Evolutionary conservation across 306 rosid genomes (phyloP).

Genomic region (Trifolium subterraneum): DNA sequence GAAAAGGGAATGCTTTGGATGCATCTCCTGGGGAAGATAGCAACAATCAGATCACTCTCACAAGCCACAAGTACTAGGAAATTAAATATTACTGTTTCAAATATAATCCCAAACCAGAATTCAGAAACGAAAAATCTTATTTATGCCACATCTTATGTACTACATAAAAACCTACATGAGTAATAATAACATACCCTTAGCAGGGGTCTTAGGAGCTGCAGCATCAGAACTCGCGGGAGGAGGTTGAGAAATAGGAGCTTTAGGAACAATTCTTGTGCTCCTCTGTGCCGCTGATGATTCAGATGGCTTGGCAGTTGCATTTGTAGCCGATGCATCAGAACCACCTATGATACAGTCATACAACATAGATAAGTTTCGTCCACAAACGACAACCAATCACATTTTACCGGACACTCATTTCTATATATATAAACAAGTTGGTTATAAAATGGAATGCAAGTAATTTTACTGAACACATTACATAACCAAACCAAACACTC

Average conservation of each 20-base stretch:
- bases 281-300: conserved; percentile 64
- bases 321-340: conserved; percentile 50
- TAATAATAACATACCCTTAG: conserved; percentile 59
- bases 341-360: conserved; percentile 46
- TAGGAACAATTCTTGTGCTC: conserved; percentile 70
- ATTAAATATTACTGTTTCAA: not conserved
- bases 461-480: not conserved
- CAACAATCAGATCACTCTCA: conserved; percentile 36
- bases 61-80: not conserved
- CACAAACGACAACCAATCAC: conserved; percentile 4
- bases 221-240: conserved; percentile 58
- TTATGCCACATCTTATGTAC: not conserved
- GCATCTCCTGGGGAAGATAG: conserved; percentile 67
- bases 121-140: conserved; percentile 8
- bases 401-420: conserved; percentile 19
- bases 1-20: conserved; percentile 64
- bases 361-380: conserved; percentile 15
- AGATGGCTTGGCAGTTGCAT: conserved; percentile 59
- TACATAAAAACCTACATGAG: conserved; percentile 18
- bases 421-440: not conserved
- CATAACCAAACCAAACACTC: not conserved
- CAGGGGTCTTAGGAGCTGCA: conserved; percentile 60
- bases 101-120: conserved; percentile 13
- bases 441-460: conserved; percentile 20
- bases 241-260: conserved; percentile 78